Evolutionary conservation across 164 flowering plant species (phyloP).

Genomic region (Liquidambar formosana): DNA sequence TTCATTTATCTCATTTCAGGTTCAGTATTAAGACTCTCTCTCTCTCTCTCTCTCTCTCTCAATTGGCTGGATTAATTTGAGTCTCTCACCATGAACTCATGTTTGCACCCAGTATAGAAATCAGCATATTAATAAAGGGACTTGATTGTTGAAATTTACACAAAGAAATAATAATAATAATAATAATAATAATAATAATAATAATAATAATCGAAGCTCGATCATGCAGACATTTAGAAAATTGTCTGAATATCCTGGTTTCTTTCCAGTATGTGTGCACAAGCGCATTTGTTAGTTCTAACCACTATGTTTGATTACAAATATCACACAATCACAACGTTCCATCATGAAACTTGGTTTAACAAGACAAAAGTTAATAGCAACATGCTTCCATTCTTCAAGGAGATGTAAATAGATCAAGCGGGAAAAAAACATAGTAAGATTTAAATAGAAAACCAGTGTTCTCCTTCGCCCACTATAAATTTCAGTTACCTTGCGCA

Average conservation of each 20-base stretch:
- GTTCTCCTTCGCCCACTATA: conserved; percentile 15
- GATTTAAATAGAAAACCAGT: neutral
- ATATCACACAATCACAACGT: neutral
- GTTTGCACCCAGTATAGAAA: no score
- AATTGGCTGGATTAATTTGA: no score
- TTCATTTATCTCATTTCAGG: neutral
- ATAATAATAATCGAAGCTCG: neutral
- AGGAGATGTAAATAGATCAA: neutral
- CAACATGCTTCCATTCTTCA: neutral
- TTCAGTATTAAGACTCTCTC: no score
- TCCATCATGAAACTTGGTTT: neutral
- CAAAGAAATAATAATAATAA: no score
- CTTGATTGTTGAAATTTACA: neutral
- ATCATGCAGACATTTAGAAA: neutral
- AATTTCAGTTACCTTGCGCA: no score
- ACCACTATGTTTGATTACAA: neutral
- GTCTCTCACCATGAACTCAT: no score
- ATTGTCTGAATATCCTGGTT: neutral
- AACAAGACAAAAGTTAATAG: neutral
- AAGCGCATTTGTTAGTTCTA: neutral
- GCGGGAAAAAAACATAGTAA: neutral
- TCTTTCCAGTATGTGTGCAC: neutral
- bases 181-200: no score
- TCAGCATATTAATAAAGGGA: neutral
- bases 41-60: no score